Evolutionary conservation across 257 asterid species (phyloP).

Genomic region (Verbena officinalis): DNA sequence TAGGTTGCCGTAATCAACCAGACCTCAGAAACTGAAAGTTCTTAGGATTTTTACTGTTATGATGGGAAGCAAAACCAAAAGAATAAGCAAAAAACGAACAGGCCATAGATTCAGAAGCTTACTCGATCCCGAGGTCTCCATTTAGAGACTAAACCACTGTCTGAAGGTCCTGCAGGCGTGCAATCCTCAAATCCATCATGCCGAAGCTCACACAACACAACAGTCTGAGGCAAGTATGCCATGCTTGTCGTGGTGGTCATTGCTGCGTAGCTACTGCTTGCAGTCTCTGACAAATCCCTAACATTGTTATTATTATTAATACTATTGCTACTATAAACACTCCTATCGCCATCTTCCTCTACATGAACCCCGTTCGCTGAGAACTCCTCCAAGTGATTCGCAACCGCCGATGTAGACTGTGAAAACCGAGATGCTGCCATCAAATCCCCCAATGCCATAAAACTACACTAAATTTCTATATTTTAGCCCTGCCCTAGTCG

Average conservation of each 20-base stretch:
- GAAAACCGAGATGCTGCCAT: slow-evolving; percentile 94
- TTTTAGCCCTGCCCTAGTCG: slow-evolving; percentile 86
- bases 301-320: slow-evolving; percentile 33
- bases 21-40: slow-evolving; percentile 6
- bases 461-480: slow-evolving; percentile 26
- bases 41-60: neutral
- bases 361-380: slow-evolving; percentile 51
- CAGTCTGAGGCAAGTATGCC: slow-evolving; percentile 88
- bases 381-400: slow-evolving; percentile 73
- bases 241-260: slow-evolving; percentile 74
- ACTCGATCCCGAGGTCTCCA: slow-evolving; percentile 97
- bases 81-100: neutral
- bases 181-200: slow-evolving; percentile 90
- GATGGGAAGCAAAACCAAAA: neutral
- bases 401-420: slow-evolving; percentile 68
- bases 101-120: slow-evolving; percentile 33
- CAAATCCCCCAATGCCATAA: slow-evolving; percentile 99
- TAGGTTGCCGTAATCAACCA: neutral
- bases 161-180: slow-evolving; percentile 80
- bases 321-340: slow-evolving; percentile 43
- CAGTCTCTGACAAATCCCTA: slow-evolving; percentile 65
- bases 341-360: slow-evolving; percentile 56
- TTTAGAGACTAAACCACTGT: slow-evolving; percentile 88
- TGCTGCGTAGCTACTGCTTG: slow-evolving; percentile 60
- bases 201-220: slow-evolving; percentile 89